Base-by-base conservation (phyloP, 306 rosid genomes). In the Citrullus mucosospermus region DNA sequence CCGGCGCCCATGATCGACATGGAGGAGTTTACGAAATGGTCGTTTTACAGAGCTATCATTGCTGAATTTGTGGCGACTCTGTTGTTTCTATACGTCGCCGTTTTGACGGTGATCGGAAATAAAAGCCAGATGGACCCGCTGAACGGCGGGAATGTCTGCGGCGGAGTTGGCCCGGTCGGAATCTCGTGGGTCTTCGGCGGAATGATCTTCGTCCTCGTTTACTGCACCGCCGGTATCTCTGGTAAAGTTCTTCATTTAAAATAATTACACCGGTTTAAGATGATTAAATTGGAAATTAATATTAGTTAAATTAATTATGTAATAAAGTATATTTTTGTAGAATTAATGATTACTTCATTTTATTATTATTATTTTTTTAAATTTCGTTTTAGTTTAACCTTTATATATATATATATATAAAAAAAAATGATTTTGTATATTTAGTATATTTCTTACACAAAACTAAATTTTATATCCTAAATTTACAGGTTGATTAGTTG, bases 131-230 rank as follows among this genome's bases (percentile, higher is more conserved):
- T 43, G 14, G 77, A 72, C 18, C 58, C 60, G 1, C 8, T 72
- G 60, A 6, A 1, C 43, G 60, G 77, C 25, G 84, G 85, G 55
- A 76, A 80, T 8, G 36, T 28, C 13, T 82, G 85, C 44, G 84
- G 80, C 55, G 88, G 88, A 5, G 85, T 85, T 30, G 88, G 85
- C 15, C 36, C 51, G 50, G 25, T 72, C 12, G 88, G 88, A 39
- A 80, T 85, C 66, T 81, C 88, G 22, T 85, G 88, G 88, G 88
- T 81, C 25, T 82, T 85, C 55, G 85, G 88, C n/a, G 88, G 85
- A 80, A 85, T 82, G 88, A 85, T 85, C 78, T 80, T 85, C 71
- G 59, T 85, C 44, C 88, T 85, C 8, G 88, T 85, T 56, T 85
- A 85, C 70, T 82, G 88, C 80, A 85, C 85, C 5, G 88, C 85